phyloP scores from a whole-genome alignment of 148 eudicot genomes.

The Talinum fruticosum region DNA sequence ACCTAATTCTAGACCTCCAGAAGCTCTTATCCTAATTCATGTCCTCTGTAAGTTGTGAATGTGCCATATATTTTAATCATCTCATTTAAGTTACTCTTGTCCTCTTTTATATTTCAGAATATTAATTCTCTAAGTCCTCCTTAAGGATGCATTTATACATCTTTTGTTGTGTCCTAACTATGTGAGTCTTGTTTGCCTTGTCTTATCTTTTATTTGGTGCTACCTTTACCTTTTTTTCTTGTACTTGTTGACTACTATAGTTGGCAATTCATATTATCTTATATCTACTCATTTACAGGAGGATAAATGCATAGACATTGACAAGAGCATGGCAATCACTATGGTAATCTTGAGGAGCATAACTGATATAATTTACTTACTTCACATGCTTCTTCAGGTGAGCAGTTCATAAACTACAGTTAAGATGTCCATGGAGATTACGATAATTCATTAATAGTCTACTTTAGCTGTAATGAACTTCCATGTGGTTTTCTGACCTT shows the following conservation, averaged over 20 bases:
- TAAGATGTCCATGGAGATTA: background rate
- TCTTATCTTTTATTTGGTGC: too few relatives aligned
- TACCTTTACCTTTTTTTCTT: too few relatives aligned
- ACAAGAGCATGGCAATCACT: slow-evolving; percentile 43
- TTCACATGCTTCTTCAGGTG: slow-evolving; percentile 81
- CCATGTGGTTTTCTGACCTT: background rate
- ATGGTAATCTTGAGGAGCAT: slow-evolving; percentile 59
- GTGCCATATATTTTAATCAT: too few relatives aligned
- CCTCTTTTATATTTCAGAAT: too few relatives aligned
- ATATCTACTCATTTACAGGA: slow-evolving; percentile 35
- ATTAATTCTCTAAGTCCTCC: too few relatives aligned
- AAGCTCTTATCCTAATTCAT: too few relatives aligned
- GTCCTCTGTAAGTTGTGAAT: too few relatives aligned
- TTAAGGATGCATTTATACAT: too few relatives aligned
- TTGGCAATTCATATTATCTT: background rate
- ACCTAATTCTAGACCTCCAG: too few relatives aligned
- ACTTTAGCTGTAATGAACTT: background rate
- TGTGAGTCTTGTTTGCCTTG: too few relatives aligned
- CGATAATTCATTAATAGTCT: background rate
- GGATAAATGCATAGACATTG: slow-evolving; percentile 52
- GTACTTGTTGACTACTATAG: background rate
- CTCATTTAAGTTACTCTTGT: too few relatives aligned
- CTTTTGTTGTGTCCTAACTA: too few relatives aligned
- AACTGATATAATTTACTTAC: slow-evolving; percentile 54
- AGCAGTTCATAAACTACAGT: slow-evolving; percentile 3